phyloP scores from a whole-genome alignment of 2,329 filamentous ascomycete genomes.

The Apiospora marii region DNA sequence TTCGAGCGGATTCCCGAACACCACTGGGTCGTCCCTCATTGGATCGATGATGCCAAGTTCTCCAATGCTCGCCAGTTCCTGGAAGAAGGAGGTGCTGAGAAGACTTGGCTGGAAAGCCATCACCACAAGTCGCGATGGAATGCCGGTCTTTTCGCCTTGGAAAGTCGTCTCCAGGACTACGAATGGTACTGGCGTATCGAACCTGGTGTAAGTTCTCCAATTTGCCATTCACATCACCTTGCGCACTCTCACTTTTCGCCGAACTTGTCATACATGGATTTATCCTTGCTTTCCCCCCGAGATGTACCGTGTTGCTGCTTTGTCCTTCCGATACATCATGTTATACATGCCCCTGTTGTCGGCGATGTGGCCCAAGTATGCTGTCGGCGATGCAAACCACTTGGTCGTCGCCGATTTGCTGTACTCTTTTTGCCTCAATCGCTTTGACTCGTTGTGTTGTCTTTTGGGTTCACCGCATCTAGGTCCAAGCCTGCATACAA shows the following conservation, averaged over 20 bases:
- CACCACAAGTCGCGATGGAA: constrained; percentile 87
- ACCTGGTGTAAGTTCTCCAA: constrained; percentile 60
- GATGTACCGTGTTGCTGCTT: not conserved
- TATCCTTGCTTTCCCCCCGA: not conserved
- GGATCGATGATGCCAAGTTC: constrained; percentile 74
- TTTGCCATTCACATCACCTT: too few relatives aligned
- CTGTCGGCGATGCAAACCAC: not conserved
- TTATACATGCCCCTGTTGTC: not conserved
- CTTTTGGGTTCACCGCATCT: constrained; percentile 15
- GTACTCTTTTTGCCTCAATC: not conserved
- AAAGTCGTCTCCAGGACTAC: constrained; percentile 70
- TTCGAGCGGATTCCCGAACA: constrained; percentile 79
- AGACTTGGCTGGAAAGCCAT: constrained; percentile 70
- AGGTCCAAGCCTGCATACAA: not conserved
- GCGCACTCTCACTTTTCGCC: not conserved
- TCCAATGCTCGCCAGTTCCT: constrained; percentile 69
- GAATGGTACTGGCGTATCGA: constrained; percentile 70
- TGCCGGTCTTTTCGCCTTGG: constrained; percentile 81
- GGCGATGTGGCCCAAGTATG: not conserved
- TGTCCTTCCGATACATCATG: not conserved
- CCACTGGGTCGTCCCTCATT: constrained; percentile 77
- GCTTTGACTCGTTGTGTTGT: not conserved
- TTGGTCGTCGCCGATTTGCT: too few relatives aligned
- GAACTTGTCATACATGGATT: not conserved
- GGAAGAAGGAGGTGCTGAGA: constrained; percentile 70